Evolutionary conservation across 2,329 filamentous ascomycete species (phyloP).

Genomic region (Lomentospora prolificans): DNA sequence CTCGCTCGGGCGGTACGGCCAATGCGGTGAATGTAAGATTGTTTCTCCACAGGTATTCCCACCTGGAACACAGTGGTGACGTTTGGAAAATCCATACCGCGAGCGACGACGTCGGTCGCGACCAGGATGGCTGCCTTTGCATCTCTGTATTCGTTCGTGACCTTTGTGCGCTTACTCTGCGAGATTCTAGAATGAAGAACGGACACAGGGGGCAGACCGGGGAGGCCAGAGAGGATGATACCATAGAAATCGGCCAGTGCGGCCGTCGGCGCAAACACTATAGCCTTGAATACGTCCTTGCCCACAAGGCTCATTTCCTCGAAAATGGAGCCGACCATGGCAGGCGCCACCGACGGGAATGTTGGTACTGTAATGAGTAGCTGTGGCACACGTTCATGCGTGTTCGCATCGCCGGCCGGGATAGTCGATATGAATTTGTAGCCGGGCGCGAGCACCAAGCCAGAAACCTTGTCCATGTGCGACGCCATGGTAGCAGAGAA

Average conservation of each 20-base stretch:
- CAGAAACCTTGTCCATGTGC: conserved; percentile 68
- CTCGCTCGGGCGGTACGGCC: conserved; percentile 58
- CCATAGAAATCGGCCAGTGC: conserved; percentile 41
- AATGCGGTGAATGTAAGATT: conserved; percentile 59
- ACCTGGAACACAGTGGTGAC: conserved; percentile 58
- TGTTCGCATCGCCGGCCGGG: conserved; percentile 61
- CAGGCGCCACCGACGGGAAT: conserved; percentile 56
- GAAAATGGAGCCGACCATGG: conserved; percentile 46
- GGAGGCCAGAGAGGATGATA: conserved; percentile 28
- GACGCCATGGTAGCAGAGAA: conserved; percentile 78
- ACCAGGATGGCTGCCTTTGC: conserved; percentile 45
- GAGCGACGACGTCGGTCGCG: conserved; percentile 61
- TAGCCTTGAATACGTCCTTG: conserved; percentile 63
- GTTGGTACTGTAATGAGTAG: conserved; percentile 57
- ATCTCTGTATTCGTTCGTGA: conserved; percentile 54
- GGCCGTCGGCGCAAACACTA: conserved; percentile 65
- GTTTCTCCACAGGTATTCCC: conserved; percentile 47
- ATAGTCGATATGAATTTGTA: conserved; percentile 82
- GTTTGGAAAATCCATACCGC: conserved; percentile 65
- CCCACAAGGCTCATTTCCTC: conserved; percentile 27
- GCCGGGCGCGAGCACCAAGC: conserved; percentile 53
- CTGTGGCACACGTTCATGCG: conserved; percentile 68
- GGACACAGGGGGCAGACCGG: conserved; percentile 31
- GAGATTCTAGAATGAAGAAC: conserved; percentile 41
- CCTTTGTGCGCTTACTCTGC: conserved; percentile 38